Conservation (phyloP, 106 monocot species). For the Dendrobium catenatum region DNA sequence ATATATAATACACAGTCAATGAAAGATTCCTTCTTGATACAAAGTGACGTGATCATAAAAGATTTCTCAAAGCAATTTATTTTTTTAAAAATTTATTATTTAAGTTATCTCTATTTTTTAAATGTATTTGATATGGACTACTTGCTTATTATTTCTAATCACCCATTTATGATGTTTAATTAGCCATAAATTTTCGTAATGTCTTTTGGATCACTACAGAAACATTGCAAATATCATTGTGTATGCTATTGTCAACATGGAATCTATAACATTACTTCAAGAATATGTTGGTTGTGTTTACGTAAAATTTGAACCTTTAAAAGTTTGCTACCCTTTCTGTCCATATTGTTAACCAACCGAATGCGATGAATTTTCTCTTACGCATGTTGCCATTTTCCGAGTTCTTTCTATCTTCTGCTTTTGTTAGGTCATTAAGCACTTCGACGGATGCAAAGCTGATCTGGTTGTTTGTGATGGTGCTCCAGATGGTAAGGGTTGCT, state of each 20-base stretch:
- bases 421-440: slow-evolving; percentile 83
- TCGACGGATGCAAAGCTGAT: slow-evolving; percentile 97
- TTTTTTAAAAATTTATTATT: too few relatives aligned
- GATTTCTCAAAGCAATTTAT: too few relatives aligned
- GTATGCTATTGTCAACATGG: not conserved
- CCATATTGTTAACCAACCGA: not conserved
- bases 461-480: slow-evolving; percentile 99
- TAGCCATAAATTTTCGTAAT: too few relatives aligned
- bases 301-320: not conserved
- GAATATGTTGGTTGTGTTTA: slow-evolving; percentile 1
- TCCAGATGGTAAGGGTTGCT: slow-evolving; percentile 70
- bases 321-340: not conserved
- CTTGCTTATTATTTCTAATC: too few relatives aligned
- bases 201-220: too few relatives aligned
- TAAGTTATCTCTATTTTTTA: too few relatives aligned
- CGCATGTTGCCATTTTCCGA: not conserved
- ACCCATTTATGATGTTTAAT: too few relatives aligned
- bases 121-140: too few relatives aligned
- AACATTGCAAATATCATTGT: too few relatives aligned
- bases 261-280: not conserved
- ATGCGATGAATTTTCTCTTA: not conserved
- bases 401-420: slow-evolving; percentile 1
- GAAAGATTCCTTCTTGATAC: too few relatives aligned
- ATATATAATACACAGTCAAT: too few relatives aligned
- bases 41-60: too few relatives aligned